Evolutionary conservation across 2,329 filamentous ascomycete species (phyloP), one percentile per base, ranked within the genome.

Genomic region (Aspergillus tanneri): DNA sequence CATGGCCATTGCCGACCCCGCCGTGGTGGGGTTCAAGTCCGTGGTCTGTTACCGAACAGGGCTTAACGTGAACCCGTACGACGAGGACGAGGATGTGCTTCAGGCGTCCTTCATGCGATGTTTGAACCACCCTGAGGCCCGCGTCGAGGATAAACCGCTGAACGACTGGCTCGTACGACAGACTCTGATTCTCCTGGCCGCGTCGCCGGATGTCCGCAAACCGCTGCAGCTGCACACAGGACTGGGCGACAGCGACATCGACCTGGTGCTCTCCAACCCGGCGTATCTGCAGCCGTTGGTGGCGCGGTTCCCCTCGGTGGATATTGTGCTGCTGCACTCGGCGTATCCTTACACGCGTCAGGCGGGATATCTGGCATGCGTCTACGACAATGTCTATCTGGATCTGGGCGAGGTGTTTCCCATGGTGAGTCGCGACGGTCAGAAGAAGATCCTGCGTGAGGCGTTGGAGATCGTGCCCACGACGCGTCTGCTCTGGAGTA

Each of bases 401-500:
- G 90, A 95, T 61, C 82, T 95, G 45, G 88, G 90, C 1, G 86
- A 90, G 61, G 85, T 93, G 0, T 95, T 93, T 51, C 88, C 88
- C 0, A 85, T 84, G 68, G 68, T 93, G 28, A 91, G 85, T 54
- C 80, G 85, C 40, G 83, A 89, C 49, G 90, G 88, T 0, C 88
- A 95, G 64, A 83, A 87, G 57, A 74, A 75, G 0, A 79, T 90
- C 1, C 56, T 95, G 10, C 81, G 84, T 36, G 81, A 93, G 62
- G 82, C 87, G 1, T 69, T 95, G 7, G 89, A 95, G 65, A 67
- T 92, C 3, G 86, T 84, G 18, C 88, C 89, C 0, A 82, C 81
- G 46, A 83, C 81, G 43, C 92, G 92, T 70, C 76, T 93, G 0
- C 70, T 92, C 0, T 92, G 87, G 82, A 90, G 86, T 53, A 90